Conservation (phyloP, 2,329 filamentous ascomycete species). For the Pseudogymnoascus pannorum region DNA sequence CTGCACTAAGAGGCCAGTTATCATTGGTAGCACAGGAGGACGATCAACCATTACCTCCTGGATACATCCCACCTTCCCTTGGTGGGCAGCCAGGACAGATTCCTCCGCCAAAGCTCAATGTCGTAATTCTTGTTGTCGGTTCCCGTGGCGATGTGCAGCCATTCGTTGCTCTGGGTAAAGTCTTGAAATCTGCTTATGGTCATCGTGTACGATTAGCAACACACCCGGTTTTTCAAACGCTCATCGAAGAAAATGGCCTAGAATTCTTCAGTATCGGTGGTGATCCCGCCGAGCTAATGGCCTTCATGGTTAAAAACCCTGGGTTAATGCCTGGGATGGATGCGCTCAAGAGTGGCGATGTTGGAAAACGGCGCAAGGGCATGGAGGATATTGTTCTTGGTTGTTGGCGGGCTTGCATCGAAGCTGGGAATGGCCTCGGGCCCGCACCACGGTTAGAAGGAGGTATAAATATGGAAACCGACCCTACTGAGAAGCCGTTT, state of each 20-base stretch:
- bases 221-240: slow-evolving; percentile 58
- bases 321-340: slow-evolving; percentile 79
- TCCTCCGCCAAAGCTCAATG: slow-evolving; percentile 53
- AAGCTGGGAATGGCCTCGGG: slow-evolving; percentile 61
- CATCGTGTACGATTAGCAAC: slow-evolving; percentile 70
- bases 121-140: slow-evolving; percentile 69
- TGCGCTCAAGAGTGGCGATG: slow-evolving; percentile 67
- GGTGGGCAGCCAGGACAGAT: slow-evolving; percentile 55
- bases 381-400: slow-evolving; percentile 76
- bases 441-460: slow-evolving; percentile 43
- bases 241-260: slow-evolving; percentile 62
- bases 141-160: slow-evolving; percentile 71
- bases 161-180: slow-evolving; percentile 62
- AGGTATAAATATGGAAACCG: slow-evolving; percentile 30
- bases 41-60: slow-evolving; percentile 47
- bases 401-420: slow-evolving; percentile 80
- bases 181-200: slow-evolving; percentile 55
- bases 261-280: slow-evolving; percentile 75
- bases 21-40: slow-evolving; percentile 36
- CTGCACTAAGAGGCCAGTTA: slow-evolving; percentile 53
- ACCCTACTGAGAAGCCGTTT: slow-evolving; percentile 47
- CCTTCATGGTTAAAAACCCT: slow-evolving; percentile 82
- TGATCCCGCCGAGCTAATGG: slow-evolving; percentile 71
- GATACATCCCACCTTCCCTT: slow-evolving; percentile 67
- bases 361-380: slow-evolving; percentile 64